Conservation (phyloP, 116 monocot species). For the Iris pallida region DNA sequence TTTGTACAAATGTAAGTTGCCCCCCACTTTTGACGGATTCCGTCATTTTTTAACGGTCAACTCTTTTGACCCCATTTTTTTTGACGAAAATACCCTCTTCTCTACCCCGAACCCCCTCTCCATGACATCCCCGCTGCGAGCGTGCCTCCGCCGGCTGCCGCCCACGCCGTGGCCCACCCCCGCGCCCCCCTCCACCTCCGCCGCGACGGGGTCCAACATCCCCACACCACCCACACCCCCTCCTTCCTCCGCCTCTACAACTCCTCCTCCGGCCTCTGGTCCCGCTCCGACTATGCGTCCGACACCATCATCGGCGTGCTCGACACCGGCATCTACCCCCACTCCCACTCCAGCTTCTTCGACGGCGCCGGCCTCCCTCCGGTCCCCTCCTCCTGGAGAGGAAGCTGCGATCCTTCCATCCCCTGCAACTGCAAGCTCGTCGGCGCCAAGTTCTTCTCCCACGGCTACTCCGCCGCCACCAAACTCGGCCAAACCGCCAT, state of each 20-base stretch:
- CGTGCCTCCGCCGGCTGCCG: slow-evolving; percentile 59
- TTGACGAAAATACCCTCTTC: too few species aligned
- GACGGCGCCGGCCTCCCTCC: slow-evolving; percentile 39
- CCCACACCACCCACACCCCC: slow-evolving; percentile 74
- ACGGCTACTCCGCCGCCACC: slow-evolving; percentile 67
- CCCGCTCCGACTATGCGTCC: slow-evolving; percentile 49
- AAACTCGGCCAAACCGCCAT: slow-evolving; percentile 43
- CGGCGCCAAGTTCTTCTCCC: slow-evolving; percentile 69
- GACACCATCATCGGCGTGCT: slow-evolving; percentile 66
- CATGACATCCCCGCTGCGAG: too few species aligned
- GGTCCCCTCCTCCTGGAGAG: slow-evolving; percentile 36
- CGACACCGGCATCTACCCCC: slow-evolving; percentile 79
- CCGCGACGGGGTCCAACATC: slow-evolving; percentile 39
- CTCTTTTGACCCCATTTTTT: too few species aligned
- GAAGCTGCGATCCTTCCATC: slow-evolving; percentile 30
- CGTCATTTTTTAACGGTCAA: too few species aligned
- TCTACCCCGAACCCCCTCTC: too few species aligned
- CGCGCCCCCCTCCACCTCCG: slow-evolving; percentile 43
- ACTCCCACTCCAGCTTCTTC: slow-evolving; percentile 36
- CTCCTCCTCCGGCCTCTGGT: slow-evolving; percentile 57
- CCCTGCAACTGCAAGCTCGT: slow-evolving; percentile 78
- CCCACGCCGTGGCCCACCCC: slow-evolving; percentile 27
- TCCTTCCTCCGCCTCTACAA: slow-evolving; percentile 57
- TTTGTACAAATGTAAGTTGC: too few species aligned
- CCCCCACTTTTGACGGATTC: too few species aligned